Evolutionary conservation across 2,329 filamentous ascomycete species (phyloP), one percentile per base, ranked within the genome.

Genomic region (Colletotrichum filicis): DNA sequence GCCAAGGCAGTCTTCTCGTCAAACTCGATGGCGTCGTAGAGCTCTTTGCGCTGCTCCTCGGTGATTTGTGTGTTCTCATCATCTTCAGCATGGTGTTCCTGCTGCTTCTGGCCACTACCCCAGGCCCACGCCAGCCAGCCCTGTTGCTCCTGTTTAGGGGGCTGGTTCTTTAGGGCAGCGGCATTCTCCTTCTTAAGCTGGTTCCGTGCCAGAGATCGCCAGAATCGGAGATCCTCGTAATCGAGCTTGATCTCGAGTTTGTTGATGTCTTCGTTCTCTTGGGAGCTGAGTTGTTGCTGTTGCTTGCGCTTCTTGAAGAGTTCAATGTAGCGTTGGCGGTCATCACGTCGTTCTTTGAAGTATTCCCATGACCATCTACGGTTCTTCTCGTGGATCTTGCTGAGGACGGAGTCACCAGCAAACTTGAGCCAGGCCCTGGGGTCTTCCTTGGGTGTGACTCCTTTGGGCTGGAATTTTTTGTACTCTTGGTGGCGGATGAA

Each of bases 401-500:
- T 92, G 8, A 98, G 87, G 0, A 99, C 92, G 24, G 96, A 94
- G 77, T 97, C 90, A 26, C 93, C 95, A 2, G 97, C 97, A 82
- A 98, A 99, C 71, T 89, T 90, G 68, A 99, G 86, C 97, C 97
- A 99, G 0, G 96, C 97, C 49, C 91, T 90, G 16, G 97, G 96
- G 77, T 98, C 94, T 81, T 98, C 94, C 79, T 95, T 97, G 0
- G 95, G 94, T 0, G 90, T 89, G 71, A 92, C 89, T 1, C 88
- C 92, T 79, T 97, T 97, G 4, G 97, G 97, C 78, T 98, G 95
- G 71, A 95, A 87, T 78, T 93, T 96, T 80, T 97, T 97, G 85
- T 98, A 98, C 81, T 99, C 96, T 81, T 98, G 97, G 76, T 99
- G 97, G 37, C 96, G 92, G 77, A 98, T 94, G 82, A 98, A 99